Conservation (phyloP, 1,284 basidiomycete species). For the Rhizoctonia solani region DNA sequence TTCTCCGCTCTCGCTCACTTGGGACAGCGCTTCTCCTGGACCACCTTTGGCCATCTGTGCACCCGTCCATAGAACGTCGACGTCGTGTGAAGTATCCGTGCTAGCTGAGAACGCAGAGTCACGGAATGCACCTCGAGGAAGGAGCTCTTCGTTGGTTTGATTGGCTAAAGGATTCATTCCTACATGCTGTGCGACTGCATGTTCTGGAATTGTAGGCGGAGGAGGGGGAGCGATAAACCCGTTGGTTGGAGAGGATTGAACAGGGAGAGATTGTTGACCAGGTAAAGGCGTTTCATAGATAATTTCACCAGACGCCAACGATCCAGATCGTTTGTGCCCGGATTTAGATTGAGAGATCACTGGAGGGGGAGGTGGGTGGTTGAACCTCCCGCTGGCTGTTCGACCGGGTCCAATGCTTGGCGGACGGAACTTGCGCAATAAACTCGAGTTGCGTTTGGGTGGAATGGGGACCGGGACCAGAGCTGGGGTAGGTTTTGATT, state of each 20-base stretch:
- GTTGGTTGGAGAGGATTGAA: background rate
- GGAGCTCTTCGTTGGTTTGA: conserved; percentile 18
- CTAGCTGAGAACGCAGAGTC: conserved; percentile 26
- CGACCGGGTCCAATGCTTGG: background rate
- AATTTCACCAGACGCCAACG: conserved; percentile 28
- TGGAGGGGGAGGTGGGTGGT: conserved; percentile 24
- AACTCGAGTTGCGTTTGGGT: conserved; percentile 18
- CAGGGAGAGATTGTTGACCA: background rate
- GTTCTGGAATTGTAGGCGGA: conserved; percentile 2
- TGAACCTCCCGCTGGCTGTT: conserved; percentile 19
- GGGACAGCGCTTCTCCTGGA: background rate
- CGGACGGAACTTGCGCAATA: conserved; percentile 25
- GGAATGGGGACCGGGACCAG: conserved; percentile 14
- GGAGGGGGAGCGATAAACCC: conserved; percentile 20
- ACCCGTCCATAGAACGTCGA: conserved; percentile 18
- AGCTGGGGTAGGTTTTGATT: background rate
- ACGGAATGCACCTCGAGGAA: conserved; percentile 9
- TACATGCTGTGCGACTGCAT: background rate
- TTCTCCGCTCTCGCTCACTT: background rate
- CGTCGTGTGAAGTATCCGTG: conserved; percentile 24
- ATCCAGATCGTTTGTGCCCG: background rate
- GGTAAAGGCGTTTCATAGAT: conserved; percentile 26
- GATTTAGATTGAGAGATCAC: background rate
- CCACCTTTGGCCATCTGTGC: background rate
- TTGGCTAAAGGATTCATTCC: background rate